phyloP scores from a whole-genome alignment of 768 basidiomycete genomes.

The Lentinula lateritia region DNA sequence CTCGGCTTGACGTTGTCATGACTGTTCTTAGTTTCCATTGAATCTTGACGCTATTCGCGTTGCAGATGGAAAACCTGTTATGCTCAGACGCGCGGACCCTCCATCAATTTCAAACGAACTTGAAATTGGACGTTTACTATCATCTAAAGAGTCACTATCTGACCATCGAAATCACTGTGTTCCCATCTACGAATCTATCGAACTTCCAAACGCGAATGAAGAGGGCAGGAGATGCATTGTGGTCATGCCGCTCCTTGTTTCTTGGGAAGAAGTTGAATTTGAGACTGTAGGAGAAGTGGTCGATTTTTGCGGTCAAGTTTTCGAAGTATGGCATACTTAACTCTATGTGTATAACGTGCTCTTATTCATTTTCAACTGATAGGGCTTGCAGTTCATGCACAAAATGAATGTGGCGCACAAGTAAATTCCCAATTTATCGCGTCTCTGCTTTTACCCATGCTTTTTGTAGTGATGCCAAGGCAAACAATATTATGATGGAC shows the following conservation, averaged over 20 bases:
- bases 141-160: slow-evolving; percentile 7
- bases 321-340: slow-evolving; percentile 18
- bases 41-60: slow-evolving; percentile 12
- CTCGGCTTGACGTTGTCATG: slow-evolving; percentile 19
- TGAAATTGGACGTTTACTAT: slow-evolving; percentile 19
- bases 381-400: too few relatives aligned
- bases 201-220: slow-evolving; percentile 11
- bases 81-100: slow-evolving; percentile 20
- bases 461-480: not conserved
- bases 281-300: slow-evolving; percentile 14
- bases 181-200: slow-evolving; percentile 18
- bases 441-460: too few relatives aligned
- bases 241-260: slow-evolving; percentile 24
- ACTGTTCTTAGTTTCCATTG: slow-evolving; percentile 10
- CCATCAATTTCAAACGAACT: slow-evolving; percentile 20
- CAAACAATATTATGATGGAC: slow-evolving; percentile 3
- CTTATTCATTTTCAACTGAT: too few relatives aligned
- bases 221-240: slow-evolving; percentile 14
- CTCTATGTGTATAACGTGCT: too few relatives aligned
- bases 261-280: slow-evolving; percentile 18
- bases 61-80: slow-evolving; percentile 14
- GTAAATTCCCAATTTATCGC: too few relatives aligned
- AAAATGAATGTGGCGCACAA: too few relatives aligned
- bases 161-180: slow-evolving; percentile 30
- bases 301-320: slow-evolving; percentile 25